phyloP scores from a whole-genome alignment of 768 basidiomycete genomes.

The Russula foetens region DNA sequence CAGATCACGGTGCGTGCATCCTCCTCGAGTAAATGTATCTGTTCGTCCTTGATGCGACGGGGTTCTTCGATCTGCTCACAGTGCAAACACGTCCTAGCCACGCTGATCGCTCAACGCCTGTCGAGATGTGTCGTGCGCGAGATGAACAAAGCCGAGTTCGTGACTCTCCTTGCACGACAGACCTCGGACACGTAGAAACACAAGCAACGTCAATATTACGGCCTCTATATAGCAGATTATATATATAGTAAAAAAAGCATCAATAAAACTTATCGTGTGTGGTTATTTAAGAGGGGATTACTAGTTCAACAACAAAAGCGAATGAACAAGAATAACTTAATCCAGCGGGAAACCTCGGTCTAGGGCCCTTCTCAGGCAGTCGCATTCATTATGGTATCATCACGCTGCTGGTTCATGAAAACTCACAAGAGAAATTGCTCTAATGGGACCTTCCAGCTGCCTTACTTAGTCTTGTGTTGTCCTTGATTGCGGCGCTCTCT shows the following conservation, averaged over 20 bases:
- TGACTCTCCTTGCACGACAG: constrained; percentile 33
- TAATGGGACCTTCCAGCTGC: not conserved
- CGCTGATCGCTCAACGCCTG: constrained; percentile 48
- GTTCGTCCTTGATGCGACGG: not conserved
- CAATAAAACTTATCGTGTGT: not conserved
- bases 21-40: not conserved
- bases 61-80: constrained; percentile 23
- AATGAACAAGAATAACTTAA: constrained; percentile 5
- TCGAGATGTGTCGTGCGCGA: constrained; percentile 43
- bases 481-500: constrained; percentile 3
- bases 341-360: not conserved
- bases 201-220: not conserved
- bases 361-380: not conserved
- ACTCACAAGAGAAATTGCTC: constrained; percentile 1
- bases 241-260: constrained; percentile 3
- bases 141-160: constrained; percentile 41
- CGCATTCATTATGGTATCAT: not conserved
- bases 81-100: constrained; percentile 79
- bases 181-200: constrained; percentile 18
- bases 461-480: constrained; percentile 5
- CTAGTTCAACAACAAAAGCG: not conserved
- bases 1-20: constrained; percentile 50
- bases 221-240: not conserved
- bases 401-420: constrained; percentile 2
- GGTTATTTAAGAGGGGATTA: not conserved